Base-by-base conservation (phyloP, 176 grass and related monocot genomes). In the Puccinellia tenuiflora region DNA sequence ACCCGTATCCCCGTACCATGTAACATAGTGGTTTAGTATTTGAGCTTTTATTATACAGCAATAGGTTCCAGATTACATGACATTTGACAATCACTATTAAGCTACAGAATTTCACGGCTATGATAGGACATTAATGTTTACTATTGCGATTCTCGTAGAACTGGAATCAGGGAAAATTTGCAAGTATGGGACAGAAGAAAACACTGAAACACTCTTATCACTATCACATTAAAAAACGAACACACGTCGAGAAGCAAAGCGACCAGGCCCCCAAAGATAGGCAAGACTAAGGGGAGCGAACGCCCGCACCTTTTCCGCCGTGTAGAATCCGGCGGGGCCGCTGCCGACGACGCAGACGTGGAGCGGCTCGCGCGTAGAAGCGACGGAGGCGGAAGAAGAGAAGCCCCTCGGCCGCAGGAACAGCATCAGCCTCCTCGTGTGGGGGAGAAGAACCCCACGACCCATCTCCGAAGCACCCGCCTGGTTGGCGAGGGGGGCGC, bases 241-340 rank as follows among this genome's bases (percentile, higher is more conserved):
- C 14, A 37, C 5, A 9, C 10, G 6, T 38, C 1, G 9, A 60
- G 1, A 47, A 77, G 10, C 5, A 13, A 29, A 31, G n/a, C 45
- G 42, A 24, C 52, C 60, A 14, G 37, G 18, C 45, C 30, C 30
- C 14, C 34, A 76, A 77, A 37, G n/a, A 69, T 6, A 74, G 39
- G 40, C 63, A 24, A 52, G n/a, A 30, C 7, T 7, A 84, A 69
- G 7, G 25, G 11, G 33, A 62, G 1, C 26, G 39, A 20, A 45
- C 4, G 5, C 4, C 35, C 30, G 2, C 51, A 98, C 92, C 91
- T 93, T 93, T n/a, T 93, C 91, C 8, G 93, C 96, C 5, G 91
- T 98, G 93, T 95, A 98, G 90, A 95, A 98, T 3, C 96, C 96
- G 1, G 96, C 96, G 14, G 93, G 96, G 7, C 92, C 96, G 17